Percentiles rank a stretch among this genome's conserved stretches.
These are phyloP conservation scores for Sordariomycetes sp. DNA, from an alignment of 2,329 filamentous ascomycete species.

Conservation along the genomic window DNA sequence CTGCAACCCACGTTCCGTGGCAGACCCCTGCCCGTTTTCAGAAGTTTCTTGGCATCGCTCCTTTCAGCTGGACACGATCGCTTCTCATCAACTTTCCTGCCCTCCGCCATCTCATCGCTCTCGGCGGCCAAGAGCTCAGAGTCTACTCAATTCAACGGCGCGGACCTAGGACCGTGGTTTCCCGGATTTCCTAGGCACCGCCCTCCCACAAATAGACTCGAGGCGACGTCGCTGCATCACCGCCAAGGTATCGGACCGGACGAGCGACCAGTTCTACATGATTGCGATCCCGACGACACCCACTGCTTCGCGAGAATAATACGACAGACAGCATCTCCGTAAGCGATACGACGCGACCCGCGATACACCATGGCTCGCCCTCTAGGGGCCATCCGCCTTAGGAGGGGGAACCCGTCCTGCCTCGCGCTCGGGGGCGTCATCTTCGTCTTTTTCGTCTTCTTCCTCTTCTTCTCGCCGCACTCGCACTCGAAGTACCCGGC, in stretches of 20 bases:
- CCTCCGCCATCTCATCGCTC: neutral
- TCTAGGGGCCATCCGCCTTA: conserved; percentile 57
- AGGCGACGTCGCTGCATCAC: neutral
- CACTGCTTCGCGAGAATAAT: neutral
- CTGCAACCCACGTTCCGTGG: neutral
- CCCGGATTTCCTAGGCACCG: neutral
- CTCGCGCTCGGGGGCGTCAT: conserved; percentile 56
- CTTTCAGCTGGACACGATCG: conserved; percentile 1
- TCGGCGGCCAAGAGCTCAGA: neutral
- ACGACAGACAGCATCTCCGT: neutral
- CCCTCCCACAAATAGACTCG: neutral
- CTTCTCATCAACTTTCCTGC: neutral
- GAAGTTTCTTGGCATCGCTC: conserved; percentile 2
- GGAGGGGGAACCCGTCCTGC: conserved; percentile 67
- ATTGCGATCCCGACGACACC: neutral
- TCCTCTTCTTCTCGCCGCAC: conserved; percentile 34
- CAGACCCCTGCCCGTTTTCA: neutral
- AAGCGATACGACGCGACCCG: neutral
- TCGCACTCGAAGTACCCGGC: conserved; percentile 44
- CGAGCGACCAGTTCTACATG: neutral
- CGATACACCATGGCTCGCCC: conserved; percentile 32
- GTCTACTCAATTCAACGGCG: neutral
- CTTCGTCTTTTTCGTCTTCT: conserved; percentile 58
- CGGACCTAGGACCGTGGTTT: neutral
- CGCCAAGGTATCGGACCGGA: neutral